phyloP scores from a whole-genome alignment of 176 grass and related monocot genomes.

The Coix lacrymajobi region DNA sequence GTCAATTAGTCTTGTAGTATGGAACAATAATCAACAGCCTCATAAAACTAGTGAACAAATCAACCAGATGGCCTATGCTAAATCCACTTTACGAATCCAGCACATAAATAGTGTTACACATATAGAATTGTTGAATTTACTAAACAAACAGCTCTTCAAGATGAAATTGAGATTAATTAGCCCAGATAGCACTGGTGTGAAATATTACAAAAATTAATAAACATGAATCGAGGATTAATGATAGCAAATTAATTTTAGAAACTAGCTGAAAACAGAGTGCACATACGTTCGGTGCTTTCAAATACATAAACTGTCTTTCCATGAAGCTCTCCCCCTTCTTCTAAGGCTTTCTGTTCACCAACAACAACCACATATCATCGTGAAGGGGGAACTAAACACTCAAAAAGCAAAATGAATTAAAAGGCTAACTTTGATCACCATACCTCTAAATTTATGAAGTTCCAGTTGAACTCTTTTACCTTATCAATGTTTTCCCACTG shows the following conservation, averaged over 20 bases:
- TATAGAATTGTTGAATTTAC: not conserved
- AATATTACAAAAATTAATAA: not conserved
- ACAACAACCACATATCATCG: constrained; percentile 13
- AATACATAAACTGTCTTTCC: constrained; percentile 85
- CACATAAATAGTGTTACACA: not conserved
- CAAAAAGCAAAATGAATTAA: not conserved
- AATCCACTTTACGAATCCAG: not conserved
- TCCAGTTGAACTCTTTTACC: constrained; percentile 75
- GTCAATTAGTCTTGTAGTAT: not conserved
- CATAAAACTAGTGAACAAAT: no score
- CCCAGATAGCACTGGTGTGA: not conserved
- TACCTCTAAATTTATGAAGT: constrained; percentile 90
- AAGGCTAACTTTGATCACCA: not conserved
- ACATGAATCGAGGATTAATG: not conserved
- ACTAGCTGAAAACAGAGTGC: not conserved
- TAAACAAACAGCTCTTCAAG: not conserved
- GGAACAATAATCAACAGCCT: no score
- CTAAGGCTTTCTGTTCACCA: constrained; percentile 53
- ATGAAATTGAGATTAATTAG: not conserved
- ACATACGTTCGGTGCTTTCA: constrained; percentile 84
- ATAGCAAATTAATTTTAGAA: not conserved
- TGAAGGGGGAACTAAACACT: not conserved
- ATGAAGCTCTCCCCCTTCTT: constrained; percentile 74
- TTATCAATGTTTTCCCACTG: constrained; percentile 99
- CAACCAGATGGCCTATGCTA: not conserved